Evolutionary conservation across 495 filamentous ascomycete species (phyloP).

Genomic region (Tuber brumale): DNA sequence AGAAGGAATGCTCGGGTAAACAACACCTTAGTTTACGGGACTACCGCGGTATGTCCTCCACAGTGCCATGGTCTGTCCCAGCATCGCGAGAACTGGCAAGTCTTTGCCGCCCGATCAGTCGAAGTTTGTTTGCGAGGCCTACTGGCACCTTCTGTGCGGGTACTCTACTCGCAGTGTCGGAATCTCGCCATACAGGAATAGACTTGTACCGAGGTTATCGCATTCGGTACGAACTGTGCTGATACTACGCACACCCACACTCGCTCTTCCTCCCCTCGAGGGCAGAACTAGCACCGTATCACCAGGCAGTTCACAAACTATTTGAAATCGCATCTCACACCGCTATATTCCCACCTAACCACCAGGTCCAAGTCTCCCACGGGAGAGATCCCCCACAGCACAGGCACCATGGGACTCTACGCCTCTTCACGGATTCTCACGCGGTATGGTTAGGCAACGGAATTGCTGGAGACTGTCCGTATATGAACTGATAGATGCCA

Average conservation of each 20-base stretch:
- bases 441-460: background rate
- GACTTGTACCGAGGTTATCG: background rate
- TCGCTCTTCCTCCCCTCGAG: conserved; percentile 56
- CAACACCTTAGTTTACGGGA: background rate
- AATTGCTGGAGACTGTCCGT: background rate
- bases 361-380: background rate
- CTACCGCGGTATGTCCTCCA: background rate
- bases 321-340: conserved; percentile 61
- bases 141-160: background rate
- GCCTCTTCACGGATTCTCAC: background rate
- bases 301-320: conserved; percentile 58
- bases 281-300: conserved; percentile 66
- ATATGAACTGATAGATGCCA: background rate
- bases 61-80: no score
- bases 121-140: background rate
- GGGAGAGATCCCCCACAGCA: background rate
- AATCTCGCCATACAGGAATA: background rate
- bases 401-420: background rate
- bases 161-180: background rate
- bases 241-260: conserved; percentile 57
- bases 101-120: background rate
- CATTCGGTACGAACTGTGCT: background rate
- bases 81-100: no score
- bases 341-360: background rate
- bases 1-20: background rate